Conservation (phyloP, 163 green algal genomes). For the Scenedesmus sp. region DNA sequence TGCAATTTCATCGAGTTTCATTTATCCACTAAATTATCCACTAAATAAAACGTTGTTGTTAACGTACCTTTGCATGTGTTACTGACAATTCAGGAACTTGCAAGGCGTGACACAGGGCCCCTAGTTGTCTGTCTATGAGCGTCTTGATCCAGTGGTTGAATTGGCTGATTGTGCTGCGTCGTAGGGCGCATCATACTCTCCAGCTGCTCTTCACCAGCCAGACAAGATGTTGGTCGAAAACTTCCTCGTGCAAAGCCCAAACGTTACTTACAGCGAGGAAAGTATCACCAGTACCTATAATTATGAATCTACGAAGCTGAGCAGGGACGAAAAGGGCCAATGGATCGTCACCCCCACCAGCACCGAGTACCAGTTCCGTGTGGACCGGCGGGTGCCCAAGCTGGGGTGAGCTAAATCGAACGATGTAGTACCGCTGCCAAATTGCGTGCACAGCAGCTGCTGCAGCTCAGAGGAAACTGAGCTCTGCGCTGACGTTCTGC, state of each 20-base stretch:
- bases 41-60: too few relatives aligned
- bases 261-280: constrained; percentile 88
- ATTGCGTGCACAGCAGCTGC: background rate
- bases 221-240: constrained; percentile 81
- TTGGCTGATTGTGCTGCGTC: background rate
- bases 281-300: constrained; percentile 87
- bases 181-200: background rate
- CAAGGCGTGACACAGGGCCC: background rate
- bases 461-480: background rate
- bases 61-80: background rate
- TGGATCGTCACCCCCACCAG: constrained; percentile 86
- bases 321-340: constrained; percentile 70
- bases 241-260: constrained; percentile 89
- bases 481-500: constrained; percentile 52
- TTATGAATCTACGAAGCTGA: constrained; percentile 90
- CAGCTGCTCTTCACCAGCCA: background rate
- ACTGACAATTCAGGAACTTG: background rate
- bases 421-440: background rate
- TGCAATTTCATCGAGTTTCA: background rate
- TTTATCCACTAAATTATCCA: too few relatives aligned
- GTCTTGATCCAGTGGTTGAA: background rate
- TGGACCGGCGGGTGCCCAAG: constrained; percentile 92
- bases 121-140: background rate
- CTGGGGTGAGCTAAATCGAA: constrained; percentile 83
- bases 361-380: constrained; percentile 89